Percentiles rank a stretch among this genome's conserved stretches.
These are phyloP conservation scores for Thielaviopsis punctulata DNA, from an alignment of 2,329 filamentous ascomycete species.

Conservation along the genomic window DNA sequence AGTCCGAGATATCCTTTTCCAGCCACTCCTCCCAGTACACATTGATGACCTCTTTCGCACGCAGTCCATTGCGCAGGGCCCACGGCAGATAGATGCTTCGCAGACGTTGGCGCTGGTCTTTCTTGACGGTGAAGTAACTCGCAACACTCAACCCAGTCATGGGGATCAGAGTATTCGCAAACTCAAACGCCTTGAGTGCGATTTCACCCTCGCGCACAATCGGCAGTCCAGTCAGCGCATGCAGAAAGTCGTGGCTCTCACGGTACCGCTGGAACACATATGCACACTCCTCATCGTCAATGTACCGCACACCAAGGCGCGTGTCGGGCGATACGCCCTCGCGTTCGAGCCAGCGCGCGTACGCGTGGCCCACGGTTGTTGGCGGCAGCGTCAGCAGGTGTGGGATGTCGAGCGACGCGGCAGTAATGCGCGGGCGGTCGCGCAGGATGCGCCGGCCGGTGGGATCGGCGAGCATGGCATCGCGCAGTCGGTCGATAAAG, in stretches of 20 bases:
- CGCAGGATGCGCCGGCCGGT: constrained; percentile 84
- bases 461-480: constrained; percentile 71
- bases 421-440: constrained; percentile 76
- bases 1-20: constrained; percentile 60
- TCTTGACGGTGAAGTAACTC: constrained; percentile 72
- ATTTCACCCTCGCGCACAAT: constrained; percentile 90
- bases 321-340: constrained; percentile 91
- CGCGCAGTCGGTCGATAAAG: constrained; percentile 81
- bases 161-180: constrained; percentile 79
- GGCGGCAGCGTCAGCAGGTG: constrained; percentile 54
- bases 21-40: constrained; percentile 96
- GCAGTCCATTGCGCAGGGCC: constrained; percentile 70
- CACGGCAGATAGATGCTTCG: constrained; percentile 67
- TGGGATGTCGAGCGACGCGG: constrained; percentile 47
- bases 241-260: constrained; percentile 96
- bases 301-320: constrained; percentile 64
- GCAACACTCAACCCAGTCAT: constrained; percentile 85
- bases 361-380: constrained; percentile 63
- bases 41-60: constrained; percentile 70
- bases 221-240: constrained; percentile 80
- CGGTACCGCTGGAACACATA: constrained; percentile 98
- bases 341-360: constrained; percentile 79
- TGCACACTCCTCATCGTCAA: constrained; percentile 87
- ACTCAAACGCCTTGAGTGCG: constrained; percentile 95
- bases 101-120: constrained; percentile 62